Evolutionary conservation across 352 stramenopile species (phyloP).

Genomic region (Plasmopara muralis): DNA sequence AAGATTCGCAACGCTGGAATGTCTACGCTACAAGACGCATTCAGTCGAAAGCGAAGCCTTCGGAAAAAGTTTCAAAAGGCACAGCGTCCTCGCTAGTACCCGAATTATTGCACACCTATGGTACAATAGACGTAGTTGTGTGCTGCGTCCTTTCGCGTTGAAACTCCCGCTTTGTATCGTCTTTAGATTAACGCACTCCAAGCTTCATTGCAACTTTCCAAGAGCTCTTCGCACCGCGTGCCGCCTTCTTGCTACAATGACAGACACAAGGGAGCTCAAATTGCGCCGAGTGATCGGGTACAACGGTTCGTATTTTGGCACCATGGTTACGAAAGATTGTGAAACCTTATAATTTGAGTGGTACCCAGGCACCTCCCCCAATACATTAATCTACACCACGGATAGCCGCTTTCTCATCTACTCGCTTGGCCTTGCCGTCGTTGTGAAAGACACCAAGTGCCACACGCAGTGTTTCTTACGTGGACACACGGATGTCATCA

Average conservation of each 20-base stretch:
- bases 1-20: constrained; percentile 57
- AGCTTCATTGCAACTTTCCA: constrained; percentile 1
- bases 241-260: constrained; percentile 29
- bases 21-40: constrained; percentile 49
- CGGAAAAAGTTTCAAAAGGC: constrained; percentile 77
- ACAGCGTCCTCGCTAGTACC: constrained; percentile 3
- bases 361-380: constrained; percentile 37
- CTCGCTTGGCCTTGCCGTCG: constrained; percentile 78
- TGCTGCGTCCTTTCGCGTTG: constrained; percentile 6
- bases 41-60: constrained; percentile 77
- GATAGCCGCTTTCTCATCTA: constrained; percentile 82
- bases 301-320: constrained; percentile 42
- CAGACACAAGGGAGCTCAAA: constrained; percentile 65
- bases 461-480: constrained; percentile 87
- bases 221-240: neutral
- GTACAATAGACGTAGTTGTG: constrained; percentile 9
- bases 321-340: neutral
- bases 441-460: constrained; percentile 73
- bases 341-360: neutral
- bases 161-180: constrained; percentile 20
- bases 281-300: constrained; percentile 75
- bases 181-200: neutral
- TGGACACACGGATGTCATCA: constrained; percentile 90
- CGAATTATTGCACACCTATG: constrained; percentile 9
- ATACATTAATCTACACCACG: constrained; percentile 76